Base-by-base conservation (phyloP, 176 grass and related monocot genomes). In the Raddia guianensis region DNA sequence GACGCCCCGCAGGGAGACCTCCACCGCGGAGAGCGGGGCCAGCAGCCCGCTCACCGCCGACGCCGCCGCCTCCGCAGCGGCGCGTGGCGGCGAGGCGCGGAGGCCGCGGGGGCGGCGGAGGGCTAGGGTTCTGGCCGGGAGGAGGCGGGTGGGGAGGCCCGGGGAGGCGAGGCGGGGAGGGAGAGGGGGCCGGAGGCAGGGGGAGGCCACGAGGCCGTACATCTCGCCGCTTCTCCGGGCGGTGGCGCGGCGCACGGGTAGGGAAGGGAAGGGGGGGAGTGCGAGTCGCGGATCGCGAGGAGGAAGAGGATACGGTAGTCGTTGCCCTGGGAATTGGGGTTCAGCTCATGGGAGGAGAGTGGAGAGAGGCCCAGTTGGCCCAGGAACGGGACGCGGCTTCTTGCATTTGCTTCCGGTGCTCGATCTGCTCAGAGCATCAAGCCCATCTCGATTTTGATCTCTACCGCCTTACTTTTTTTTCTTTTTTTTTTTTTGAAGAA, bases 21-120 rank as follows among this genome's bases (percentile, higher is more conserved):
- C 87, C 32, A 89, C 85, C 55, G 80, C 33, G 13, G 71, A 65
- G 45, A 89, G 84, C 73, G 91, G 82, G 9, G 90, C 27, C 34
- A 97, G 81, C 5, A 90, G n/a, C 3, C 86, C 91, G 37, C 87
- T 78, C 50, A 90, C 72, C n/a, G 64, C 72, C 5, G 86, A 52
- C 12, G 87, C 70, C 9, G 84, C 82, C 2, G 86, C 78, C 48
- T 92, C 78, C 8, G 77, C 80, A 0, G 79, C 66, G 40, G 82
- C 91, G 27, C 55, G 71, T 49, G 51, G 45, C 34, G 76, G 47
- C n/a, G 78, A 73, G 76, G 76, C 48, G 55, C 70, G 56, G 74
- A 63, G 68, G 54, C 84, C 45, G 7, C 40, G 72, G 7, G 91
- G 80, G 66, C 86, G 51, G 51, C 9, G 71, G 7, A 71, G 34